A percentile compares a stretch with the other conserved stretches of the same genome.
Conservation (phyloP, 345 rosid genomes). For the Alliaria petiolata region DNA sequence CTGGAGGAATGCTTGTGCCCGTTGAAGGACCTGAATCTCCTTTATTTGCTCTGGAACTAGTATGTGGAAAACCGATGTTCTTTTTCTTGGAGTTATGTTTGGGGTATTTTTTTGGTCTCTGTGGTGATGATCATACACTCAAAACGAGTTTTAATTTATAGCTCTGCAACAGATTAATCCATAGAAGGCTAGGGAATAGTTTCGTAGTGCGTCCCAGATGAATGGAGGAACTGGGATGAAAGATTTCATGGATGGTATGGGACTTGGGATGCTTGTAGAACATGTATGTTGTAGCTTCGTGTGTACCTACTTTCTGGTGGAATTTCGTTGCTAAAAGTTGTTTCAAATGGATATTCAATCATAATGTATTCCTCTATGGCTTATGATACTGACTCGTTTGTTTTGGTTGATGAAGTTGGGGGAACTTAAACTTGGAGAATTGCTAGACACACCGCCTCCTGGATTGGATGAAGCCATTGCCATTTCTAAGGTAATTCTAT, state of each 20-base stretch:
- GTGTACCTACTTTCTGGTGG: neutral
- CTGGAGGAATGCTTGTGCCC: conserved; percentile 80
- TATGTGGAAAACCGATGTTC: conserved; percentile 24
- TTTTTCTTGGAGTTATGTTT: neutral
- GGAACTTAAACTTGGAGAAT: conserved; percentile 86
- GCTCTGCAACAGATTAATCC: conserved; percentile 73
- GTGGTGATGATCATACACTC: conserved; percentile 1
- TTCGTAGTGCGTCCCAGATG: conserved; percentile 59
- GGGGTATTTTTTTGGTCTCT: neutral
- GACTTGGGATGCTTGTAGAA: conserved; percentile 88
- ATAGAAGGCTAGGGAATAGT: conserved; percentile 93
- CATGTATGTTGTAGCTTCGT: conserved; percentile 51
- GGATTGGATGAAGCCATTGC: conserved; percentile 99
- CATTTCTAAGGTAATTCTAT: conserved; percentile 65
- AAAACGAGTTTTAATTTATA: conserved; percentile 34
- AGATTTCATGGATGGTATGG: conserved; percentile 98
- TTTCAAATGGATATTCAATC: neutral
- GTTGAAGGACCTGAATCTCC: conserved; percentile 95
- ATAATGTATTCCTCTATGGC: neutral
- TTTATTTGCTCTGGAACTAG: conserved; percentile 96
- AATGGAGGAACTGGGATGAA: conserved; percentile 83
- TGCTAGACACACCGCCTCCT: conserved; percentile 96
- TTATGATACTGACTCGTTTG: neutral
- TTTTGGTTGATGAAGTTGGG: conserved; percentile 55
- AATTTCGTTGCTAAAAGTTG: neutral